Percentiles rank a stretch among this genome's conserved stretches.
Conservation (phyloP, 768 basidiomycete genomes). For the Amanita phalloides region DNA sequence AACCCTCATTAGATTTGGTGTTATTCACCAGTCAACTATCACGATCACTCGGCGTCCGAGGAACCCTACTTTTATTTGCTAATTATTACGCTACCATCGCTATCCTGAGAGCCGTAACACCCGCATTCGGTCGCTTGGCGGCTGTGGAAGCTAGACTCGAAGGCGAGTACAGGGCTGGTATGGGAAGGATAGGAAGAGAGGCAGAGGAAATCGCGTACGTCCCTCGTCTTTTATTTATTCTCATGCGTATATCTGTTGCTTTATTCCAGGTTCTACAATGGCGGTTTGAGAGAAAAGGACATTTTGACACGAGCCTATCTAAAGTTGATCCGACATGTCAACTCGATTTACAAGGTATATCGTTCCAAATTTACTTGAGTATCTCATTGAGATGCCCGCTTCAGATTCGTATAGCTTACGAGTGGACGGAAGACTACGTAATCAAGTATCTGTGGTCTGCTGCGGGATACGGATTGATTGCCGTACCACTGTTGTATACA, state of each 20-base stretch:
- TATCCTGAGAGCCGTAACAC: slow-evolving; percentile 77
- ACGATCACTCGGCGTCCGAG: slow-evolving; percentile 76
- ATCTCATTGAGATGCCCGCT: neutral
- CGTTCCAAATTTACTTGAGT: neutral
- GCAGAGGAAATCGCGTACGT: slow-evolving; percentile 88
- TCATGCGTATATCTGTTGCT: neutral
- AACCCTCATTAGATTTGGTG: slow-evolving; percentile 82
- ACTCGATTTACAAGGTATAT: slow-evolving; percentile 79
- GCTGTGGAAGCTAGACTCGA: slow-evolving; percentile 80
- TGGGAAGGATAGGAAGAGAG: slow-evolving; percentile 79
- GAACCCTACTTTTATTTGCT: slow-evolving; percentile 65
- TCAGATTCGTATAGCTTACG: slow-evolving; percentile 82
- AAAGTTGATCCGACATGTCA: slow-evolving; percentile 77
- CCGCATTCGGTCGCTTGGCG: slow-evolving; percentile 85
- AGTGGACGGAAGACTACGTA: slow-evolving; percentile 95
- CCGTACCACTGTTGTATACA: slow-evolving; percentile 78
- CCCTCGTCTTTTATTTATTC: neutral
- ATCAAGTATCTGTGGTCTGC: slow-evolving; percentile 97
- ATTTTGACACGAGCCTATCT: slow-evolving; percentile 74
- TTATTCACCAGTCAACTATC: slow-evolving; percentile 91
- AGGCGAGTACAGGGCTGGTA: slow-evolving; percentile 85
- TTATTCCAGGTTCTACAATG: slow-evolving; percentile 76
- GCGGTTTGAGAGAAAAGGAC: slow-evolving; percentile 71
- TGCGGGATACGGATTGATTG: slow-evolving; percentile 83
- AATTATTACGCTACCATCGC: slow-evolving; percentile 85